A percentile compares a stretch with the other conserved stretches of the same genome.
These are phyloP conservation scores for Colletotrichum melonis DNA, from an alignment of 2,329 filamentous ascomycete species.

Conservation along the genomic window DNA sequence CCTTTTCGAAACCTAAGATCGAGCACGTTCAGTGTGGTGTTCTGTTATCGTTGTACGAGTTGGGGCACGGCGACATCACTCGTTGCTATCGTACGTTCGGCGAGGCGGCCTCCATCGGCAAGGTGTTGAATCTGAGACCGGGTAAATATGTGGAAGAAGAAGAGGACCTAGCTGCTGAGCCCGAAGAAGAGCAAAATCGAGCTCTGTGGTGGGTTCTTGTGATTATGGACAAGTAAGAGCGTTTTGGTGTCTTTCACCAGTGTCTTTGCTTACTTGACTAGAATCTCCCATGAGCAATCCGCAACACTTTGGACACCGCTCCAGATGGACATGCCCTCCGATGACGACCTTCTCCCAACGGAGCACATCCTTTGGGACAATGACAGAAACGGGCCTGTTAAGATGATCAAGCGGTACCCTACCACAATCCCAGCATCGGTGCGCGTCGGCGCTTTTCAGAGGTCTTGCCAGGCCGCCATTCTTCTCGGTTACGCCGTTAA, in stretches of 20 bases:
- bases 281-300: constrained; percentile 46
- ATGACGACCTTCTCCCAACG: constrained; percentile 49
- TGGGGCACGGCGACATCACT: constrained; percentile 54
- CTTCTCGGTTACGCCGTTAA: constrained; percentile 45
- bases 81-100: constrained; percentile 56
- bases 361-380: constrained; percentile 48
- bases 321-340: constrained; percentile 49
- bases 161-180: constrained; percentile 41
- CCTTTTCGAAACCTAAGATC: constrained; percentile 48
- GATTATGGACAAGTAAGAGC: constrained; percentile 55
- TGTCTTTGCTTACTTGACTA: constrained; percentile 25
- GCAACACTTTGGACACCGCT: constrained; percentile 45
- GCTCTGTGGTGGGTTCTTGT: constrained; percentile 57
- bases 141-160: constrained; percentile 48
- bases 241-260: background rate
- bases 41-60: constrained; percentile 55
- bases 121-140: constrained; percentile 49
- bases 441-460: constrained; percentile 48
- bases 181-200: constrained; percentile 52
- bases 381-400: constrained; percentile 38
- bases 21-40: constrained; percentile 55
- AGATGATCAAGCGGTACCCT: constrained; percentile 42
- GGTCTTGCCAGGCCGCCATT: constrained; percentile 49
- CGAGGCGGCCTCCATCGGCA: constrained; percentile 51
- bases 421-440: constrained; percentile 43